Conservation (phyloP, 2,329 filamentous ascomycete species). For the Aspergillus hiratsukae region DNA sequence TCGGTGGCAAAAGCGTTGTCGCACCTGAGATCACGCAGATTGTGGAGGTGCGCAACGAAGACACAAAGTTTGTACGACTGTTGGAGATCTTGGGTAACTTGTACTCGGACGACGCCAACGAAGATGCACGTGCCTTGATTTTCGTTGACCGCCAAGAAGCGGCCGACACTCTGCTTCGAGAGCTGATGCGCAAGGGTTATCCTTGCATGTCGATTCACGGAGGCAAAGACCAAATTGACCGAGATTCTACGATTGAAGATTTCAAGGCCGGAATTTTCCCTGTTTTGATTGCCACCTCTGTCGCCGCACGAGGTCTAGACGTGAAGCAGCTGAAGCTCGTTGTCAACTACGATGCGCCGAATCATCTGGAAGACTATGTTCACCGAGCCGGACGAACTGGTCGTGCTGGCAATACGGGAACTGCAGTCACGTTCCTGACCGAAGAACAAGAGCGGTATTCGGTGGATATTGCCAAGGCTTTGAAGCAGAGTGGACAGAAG, state of each 20-base stretch:
- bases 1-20: conserved; percentile 74
- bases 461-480: conserved; percentile 79
- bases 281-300: conserved; percentile 88
- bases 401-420: conserved; percentile 88
- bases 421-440: conserved; percentile 89
- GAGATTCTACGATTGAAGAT: conserved; percentile 85
- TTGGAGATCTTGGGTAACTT: conserved; percentile 83
- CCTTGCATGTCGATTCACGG: conserved; percentile 92
- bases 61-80: conserved; percentile 76
- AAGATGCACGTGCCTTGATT: conserved; percentile 83
- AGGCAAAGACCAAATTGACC: conserved; percentile 88
- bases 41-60: conserved; percentile 80
- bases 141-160: conserved; percentile 93
- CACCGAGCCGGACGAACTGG: conserved; percentile 92
- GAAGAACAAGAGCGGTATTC: conserved; percentile 89
- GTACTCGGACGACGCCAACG: conserved; percentile 67
- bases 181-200: conserved; percentile 78
- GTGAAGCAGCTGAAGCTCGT: conserved; percentile 95
- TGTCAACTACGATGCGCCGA: conserved; percentile 90
- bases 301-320: conserved; percentile 90
- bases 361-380: conserved; percentile 94
- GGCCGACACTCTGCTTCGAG: conserved; percentile 72
- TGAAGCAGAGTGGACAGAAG: conserved; percentile 84
- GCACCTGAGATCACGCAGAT: conserved; percentile 78
- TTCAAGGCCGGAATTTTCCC: conserved; percentile 90